phyloP scores from a whole-genome alignment of 2,329 filamentous ascomycete genomes.

The Fusarium stilboides region DNA sequence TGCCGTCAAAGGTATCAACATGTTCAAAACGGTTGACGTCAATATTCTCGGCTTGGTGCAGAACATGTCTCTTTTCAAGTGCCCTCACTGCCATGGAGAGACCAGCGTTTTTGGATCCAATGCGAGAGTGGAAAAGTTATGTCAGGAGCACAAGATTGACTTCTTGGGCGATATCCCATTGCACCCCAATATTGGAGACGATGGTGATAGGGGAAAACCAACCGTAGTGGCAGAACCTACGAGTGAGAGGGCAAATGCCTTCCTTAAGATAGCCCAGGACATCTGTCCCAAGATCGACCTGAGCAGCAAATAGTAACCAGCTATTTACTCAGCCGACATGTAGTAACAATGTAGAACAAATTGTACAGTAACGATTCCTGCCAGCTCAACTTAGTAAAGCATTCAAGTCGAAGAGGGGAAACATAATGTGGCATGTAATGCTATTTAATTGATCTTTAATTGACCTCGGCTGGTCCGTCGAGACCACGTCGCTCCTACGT shows the following conservation, averaged over 20 bases:
- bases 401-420: constrained; percentile 22
- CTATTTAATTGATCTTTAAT: constrained; percentile 48
- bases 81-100: constrained; percentile 81
- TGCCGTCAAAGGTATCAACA: constrained; percentile 90
- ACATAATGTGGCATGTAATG: constrained; percentile 21
- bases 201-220: constrained; percentile 88
- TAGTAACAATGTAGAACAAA: constrained; percentile 9
- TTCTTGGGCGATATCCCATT: constrained; percentile 91
- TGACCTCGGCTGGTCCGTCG: constrained; percentile 32
- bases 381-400: constrained; percentile 40
- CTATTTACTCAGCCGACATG: constrained; percentile 10
- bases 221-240: constrained; percentile 90
- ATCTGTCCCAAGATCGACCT: constrained; percentile 64
- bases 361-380: constrained; percentile 26
- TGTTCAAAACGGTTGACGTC: constrained; percentile 90
- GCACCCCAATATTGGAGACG: constrained; percentile 87
- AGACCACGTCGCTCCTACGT: constrained; percentile 42
- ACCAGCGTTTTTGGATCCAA: constrained; percentile 82
- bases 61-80: constrained; percentile 91
- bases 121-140: constrained; percentile 77
- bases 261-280: constrained; percentile 76
- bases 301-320: constrained; percentile 16
- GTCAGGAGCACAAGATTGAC: constrained; percentile 79
- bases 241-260: constrained; percentile 79
- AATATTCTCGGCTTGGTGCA: constrained; percentile 89